Evolutionary conservation across 768 basidiomycete genomes (phyloP), one percentile per base, ranked within the genome.

Genomic region (Boletus coccyginus): DNA sequence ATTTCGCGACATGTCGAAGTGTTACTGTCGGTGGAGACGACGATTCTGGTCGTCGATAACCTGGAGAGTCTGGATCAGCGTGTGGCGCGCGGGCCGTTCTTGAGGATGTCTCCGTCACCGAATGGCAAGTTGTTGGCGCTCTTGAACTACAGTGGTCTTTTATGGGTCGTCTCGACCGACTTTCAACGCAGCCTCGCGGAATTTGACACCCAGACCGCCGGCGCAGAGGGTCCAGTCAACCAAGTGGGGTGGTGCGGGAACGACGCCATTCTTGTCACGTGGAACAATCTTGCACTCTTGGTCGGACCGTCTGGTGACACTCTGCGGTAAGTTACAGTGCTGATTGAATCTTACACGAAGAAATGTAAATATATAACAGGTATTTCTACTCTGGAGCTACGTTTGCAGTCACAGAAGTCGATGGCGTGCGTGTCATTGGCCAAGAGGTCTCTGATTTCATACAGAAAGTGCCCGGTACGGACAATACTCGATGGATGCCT

Each of bases 221-320:
- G 77, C 7, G 82, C 79, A 0, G 78, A 84, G 19, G 88, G 86
- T 2, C 70, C 77, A 5, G 79, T 91, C 3, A 77, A 78, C 36
- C 87, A 88, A 61, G 86, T 94, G 0, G 90, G 89, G 65, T 99
- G 97, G 97, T 98, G 94, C 69, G 95, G 95, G 1, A 93, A 94
- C 66, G 95, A 99, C 71, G 93, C 94, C 0, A 88, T 98, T 44
- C 77, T 94, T 4, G 79, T 97, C 17, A 87, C 87, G 19, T 98
- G 94, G 92, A 82, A 85, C 42, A 75, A 80, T 19, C 73, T 87
- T 32, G 89, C 86, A 0, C 75, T 94, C 4, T 77, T 99, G 32
- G 92, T 97, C n/a, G 94, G 96, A 7, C 97, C 97, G 14, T 90
- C 85, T 53, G 94, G 94, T 3, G 92, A 95, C 63, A 86, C 84